Conservation (phyloP, 129 eudicot genomes). For the Chrysanthemum makinoi region DNA sequence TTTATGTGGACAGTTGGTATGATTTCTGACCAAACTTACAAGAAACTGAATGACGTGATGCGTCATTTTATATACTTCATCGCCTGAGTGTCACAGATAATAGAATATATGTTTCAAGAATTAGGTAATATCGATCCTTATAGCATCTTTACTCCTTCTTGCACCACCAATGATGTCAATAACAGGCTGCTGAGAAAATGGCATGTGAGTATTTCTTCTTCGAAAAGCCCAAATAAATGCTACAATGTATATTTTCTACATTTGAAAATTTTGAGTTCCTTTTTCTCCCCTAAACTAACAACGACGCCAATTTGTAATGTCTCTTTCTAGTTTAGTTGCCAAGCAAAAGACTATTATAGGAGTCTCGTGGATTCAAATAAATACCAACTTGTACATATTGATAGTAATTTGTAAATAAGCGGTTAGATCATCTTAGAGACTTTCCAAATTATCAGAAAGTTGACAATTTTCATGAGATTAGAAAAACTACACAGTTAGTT, state of each 20-base stretch:
- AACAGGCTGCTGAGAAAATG: conserved; percentile 34
- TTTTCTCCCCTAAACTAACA: too few species aligned
- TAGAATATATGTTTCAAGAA: conserved; percentile 45
- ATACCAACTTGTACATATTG: too few species aligned
- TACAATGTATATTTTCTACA: not conserved
- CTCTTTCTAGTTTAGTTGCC: too few species aligned
- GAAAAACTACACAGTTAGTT: too few species aligned
- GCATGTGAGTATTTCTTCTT: conserved; percentile 49
- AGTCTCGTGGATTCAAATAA: too few species aligned
- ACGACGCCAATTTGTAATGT: too few species aligned
- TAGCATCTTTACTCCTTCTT: conserved; percentile 77
- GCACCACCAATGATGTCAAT: conserved; percentile 43
- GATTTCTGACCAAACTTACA: conserved; percentile 91
- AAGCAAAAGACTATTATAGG: too few species aligned
- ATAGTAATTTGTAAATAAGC: too few species aligned
- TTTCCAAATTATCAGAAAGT: too few species aligned
- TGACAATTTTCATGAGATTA: too few species aligned
- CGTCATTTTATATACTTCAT: conserved; percentile 23
- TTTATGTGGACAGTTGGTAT: conserved; percentile 86
- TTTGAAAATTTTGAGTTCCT: not conserved
- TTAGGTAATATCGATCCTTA: conserved; percentile 65
- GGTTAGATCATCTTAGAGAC: too few species aligned
- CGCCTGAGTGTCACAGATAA: conserved; percentile 30
- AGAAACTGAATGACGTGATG: conserved; percentile 57
- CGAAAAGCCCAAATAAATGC: not conserved